Evolutionary conservation across 2,329 filamentous ascomycete genomes (phyloP), one percentile per base, ranked within the genome.

Genomic region (Pseudogymnoascus sp.): DNA sequence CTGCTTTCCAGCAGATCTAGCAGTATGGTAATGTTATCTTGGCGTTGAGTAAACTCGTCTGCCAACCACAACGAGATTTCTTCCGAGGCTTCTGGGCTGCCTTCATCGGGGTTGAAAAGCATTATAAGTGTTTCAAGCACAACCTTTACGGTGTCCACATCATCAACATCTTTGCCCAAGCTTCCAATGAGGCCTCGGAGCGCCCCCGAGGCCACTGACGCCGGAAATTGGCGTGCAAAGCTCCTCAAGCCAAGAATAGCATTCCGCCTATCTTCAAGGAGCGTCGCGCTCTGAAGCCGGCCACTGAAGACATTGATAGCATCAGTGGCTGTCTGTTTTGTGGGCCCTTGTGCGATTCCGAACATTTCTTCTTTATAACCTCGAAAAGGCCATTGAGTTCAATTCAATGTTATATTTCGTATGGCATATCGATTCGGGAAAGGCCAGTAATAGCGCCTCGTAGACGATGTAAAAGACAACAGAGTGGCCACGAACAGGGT

Each of bases 21-120:
- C 22, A 99, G 82, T 14, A 94, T 79, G 1, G 90, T 93, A 64
- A 97, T 93, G 73, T 99, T 97, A 76, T 97, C 93, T 83, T 97
- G 92, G 65, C 90, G 87, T 80, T 96, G 92, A 35, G 94, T 97
- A 73, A 99, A 99, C 74, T 97, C 93, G 75, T 99, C 94, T 60
- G 94, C 94, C 62, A 99, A 81, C 91, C 94, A 99, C 28, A 97
- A 79, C 15, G 89, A 89, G 68, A 99, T 95, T 75, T 99, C 94
- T 66, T 97, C 93, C 12, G 93, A 96, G 60, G 93, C 91, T 80
- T 97, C 93, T 33, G 91, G 83, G 79, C 90, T 95, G 71, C 80
- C 78, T 67, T 82, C 79, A 67, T 86, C 86, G 39, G 85, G 84
- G 65, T 75, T 85, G 73, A 97, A 97, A 39, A 99, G 85, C 86